Base-by-base conservation (phyloP, 106 monocot genomes). In the Ottelia alismoides region DNA sequence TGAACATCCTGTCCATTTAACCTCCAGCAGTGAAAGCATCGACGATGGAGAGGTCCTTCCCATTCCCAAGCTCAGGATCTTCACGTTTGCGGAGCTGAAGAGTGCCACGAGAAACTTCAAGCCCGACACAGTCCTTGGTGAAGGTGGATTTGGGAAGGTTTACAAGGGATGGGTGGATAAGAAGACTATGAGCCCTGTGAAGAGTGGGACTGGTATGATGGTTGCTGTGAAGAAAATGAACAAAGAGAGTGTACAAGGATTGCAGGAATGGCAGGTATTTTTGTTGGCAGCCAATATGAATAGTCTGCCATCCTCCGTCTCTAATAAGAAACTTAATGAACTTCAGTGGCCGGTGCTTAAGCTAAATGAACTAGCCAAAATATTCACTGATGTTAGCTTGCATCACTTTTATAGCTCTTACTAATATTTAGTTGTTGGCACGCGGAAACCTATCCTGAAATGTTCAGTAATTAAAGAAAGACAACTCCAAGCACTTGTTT, bases 91-190 rank as follows among this genome's bases (percentile, higher is more conserved):
- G 0, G 84, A 84, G 49, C 29, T 84, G 47, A 72, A 48, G 60
- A 59, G 45, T n/a, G 84, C 79, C 27, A 84, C 84, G 2, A 56
- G 27, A 50, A 76, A 73, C 23, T 84, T 84, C 24, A 76, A 73
- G 63, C 43, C 79, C 1, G 76, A 79, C 2, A 62, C 69, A 12
- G 28, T 79, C 18, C 58, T 84, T 16, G 84, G 84, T 0, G 79
- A 79, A 28, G 84, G 84, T 24, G 84, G 84, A 0, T 84, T 84
- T 29, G 84, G 84, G 22, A 65, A 6, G 52, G 84, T 84, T 1
- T 84, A 73, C 53, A 84, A 84, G 46, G 84, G 84, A 10, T 76
- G 75, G 72, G 72, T 76, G 24, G 82, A 84, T 23, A 75, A 70
- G 70, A 76, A 70, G 55, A 76, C 72, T 14, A 58, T 73, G 27